Conservation (phyloP, 2,329 filamentous ascomycete species). For the Fusarium circinatum region DNA sequence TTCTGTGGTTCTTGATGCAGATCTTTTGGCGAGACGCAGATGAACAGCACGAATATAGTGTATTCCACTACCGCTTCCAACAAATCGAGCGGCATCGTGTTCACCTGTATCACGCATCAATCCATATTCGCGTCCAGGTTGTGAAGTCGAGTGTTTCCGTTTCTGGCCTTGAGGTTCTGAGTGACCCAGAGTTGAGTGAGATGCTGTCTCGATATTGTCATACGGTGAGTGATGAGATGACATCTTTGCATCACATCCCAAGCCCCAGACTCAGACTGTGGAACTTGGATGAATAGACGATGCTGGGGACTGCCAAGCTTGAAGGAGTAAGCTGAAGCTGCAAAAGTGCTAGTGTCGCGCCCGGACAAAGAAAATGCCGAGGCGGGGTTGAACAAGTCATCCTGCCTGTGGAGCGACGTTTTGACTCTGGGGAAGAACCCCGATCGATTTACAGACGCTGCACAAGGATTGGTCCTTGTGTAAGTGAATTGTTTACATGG, state of each 20-base stretch:
- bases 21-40: slow-evolving; percentile 52
- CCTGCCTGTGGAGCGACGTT: background rate
- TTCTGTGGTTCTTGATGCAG: slow-evolving; percentile 33
- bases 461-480: slow-evolving; percentile 1
- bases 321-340: background rate
- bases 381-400: slow-evolving; percentile 33
- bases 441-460: background rate
- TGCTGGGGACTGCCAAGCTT: background rate
- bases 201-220: slow-evolving; percentile 42
- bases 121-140: slow-evolving; percentile 47
- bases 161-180: slow-evolving; percentile 39
- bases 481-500: slow-evolving; percentile 26
- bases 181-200: slow-evolving; percentile 38
- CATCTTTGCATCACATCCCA: slow-evolving; percentile 25
- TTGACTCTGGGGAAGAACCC: background rate
- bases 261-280: background rate
- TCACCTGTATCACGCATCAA: slow-evolving; percentile 62
- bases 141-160: slow-evolving; percentile 45
- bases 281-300: background rate
- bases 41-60: slow-evolving; percentile 68
- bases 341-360: slow-evolving; percentile 10
- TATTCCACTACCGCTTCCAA: slow-evolving; percentile 68
- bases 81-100: slow-evolving; percentile 61
- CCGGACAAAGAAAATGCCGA: slow-evolving; percentile 46
- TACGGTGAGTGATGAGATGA: slow-evolving; percentile 46